Base-by-base conservation (phyloP, 1,284 basidiomycete species). In the Ustilago cynodontis region DNA sequence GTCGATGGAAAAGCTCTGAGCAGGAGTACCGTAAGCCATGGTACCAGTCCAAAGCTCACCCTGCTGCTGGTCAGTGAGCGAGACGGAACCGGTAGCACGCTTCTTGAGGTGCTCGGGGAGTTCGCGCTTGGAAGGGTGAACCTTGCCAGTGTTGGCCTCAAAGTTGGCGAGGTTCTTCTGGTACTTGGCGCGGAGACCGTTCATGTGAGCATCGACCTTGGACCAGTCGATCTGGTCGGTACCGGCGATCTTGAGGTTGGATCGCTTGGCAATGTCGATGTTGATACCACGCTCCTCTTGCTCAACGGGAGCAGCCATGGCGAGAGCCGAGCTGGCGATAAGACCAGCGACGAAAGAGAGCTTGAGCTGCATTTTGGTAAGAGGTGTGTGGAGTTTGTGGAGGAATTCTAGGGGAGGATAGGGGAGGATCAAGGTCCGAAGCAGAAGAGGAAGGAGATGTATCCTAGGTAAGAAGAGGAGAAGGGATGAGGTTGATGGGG, bases 11-110 rank as follows among this genome's bases (percentile, higher is more conserved):
- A 82, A 74, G 58, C 57, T 66, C 68, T 84, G 82, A 6, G 68
- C 59, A 18, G 79, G 79, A n/a, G 78, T 79, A 33, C 84, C 84
- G 61, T 67, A 82, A 24, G 78, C 60, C 41, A 83, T 71, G 59
- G 71, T 63, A 41, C 84, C 84, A 41, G 79, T 72, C 84, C 84
- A 86, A 35, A 85, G 79, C 52, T 71, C 72, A 47, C 71, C 71
- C 7, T 59, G 9, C 41, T 63, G n/a, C 45, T 80, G 58, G 59
- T 82, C 83, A 13, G 74, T 76, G 41, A 86, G 79, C 1, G 29
- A 9, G 31, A 86, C 70, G 33, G 70, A 29, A 39, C 83, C 81
- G n/a, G 76, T 76, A 22, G 62, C 72, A 33, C 75, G 74, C 78
- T 79, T 80, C 31, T 35, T 29, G 22, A 69, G 59, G 43, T 72